These are phyloP conservation scores for Rhododendron simsii DNA, from an alignment of 148 eudicot genomes.

Conservation along the genomic window DNA sequence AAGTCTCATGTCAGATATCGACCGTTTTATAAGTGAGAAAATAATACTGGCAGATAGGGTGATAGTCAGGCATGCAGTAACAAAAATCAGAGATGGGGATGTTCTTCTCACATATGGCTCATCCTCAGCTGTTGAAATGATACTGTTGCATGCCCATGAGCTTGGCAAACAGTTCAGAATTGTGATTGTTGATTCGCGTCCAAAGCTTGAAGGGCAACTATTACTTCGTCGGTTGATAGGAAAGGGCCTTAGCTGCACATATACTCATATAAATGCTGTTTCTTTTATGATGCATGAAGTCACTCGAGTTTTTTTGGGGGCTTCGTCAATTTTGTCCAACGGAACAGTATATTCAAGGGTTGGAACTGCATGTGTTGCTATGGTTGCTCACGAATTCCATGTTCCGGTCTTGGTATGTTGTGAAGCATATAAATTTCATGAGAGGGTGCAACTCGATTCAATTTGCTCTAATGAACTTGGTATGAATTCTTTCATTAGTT, in stretches of 20 bases:
- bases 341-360: constrained; percentile 98
- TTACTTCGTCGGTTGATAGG: constrained; percentile 90
- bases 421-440: constrained; percentile 98
- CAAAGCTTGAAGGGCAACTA: constrained; percentile 85
- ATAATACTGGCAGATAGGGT: constrained; percentile 90
- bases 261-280: constrained; percentile 92
- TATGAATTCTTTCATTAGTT: constrained; percentile 27
- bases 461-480: constrained; percentile 99
- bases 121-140: constrained; percentile 91
- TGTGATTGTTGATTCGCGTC: constrained; percentile 84
- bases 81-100: constrained; percentile 97
- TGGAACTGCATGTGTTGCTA: constrained; percentile 95
- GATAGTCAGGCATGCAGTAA: constrained; percentile 85
- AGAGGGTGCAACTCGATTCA: constrained; percentile 96
- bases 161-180: constrained; percentile 84
- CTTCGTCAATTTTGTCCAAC: constrained; percentile 84
- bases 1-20: constrained; percentile 62
- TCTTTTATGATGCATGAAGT: constrained; percentile 95
- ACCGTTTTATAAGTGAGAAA: constrained; percentile 72
- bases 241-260: constrained; percentile 83
- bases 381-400: constrained; percentile 95
- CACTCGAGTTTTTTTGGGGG: constrained; percentile 82
- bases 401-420: constrained; percentile 95
- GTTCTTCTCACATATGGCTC: constrained; percentile 91
- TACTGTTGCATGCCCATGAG: constrained; percentile 84